A percentile compares a stretch with the other conserved stretches of the same genome.
Conservation (phyloP, 2,329 filamentous ascomycete species). For the Plenodomus lindquistii region DNA sequence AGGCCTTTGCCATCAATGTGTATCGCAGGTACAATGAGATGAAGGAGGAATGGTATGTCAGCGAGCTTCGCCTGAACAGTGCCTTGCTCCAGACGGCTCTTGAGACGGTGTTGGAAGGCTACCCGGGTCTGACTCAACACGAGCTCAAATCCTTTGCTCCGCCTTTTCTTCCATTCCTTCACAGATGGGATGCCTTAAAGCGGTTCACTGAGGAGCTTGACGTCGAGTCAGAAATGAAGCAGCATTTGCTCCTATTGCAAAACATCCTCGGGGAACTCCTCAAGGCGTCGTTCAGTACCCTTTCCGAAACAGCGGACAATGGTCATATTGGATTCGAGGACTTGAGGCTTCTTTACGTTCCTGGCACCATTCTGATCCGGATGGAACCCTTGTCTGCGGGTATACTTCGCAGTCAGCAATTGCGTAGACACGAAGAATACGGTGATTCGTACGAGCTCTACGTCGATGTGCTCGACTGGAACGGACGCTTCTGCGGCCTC, state of each 20-base stretch:
- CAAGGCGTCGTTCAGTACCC: constrained; percentile 6
- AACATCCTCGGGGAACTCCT: constrained; percentile 26
- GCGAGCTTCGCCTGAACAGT: constrained; percentile 55
- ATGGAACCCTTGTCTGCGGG: constrained; percentile 18
- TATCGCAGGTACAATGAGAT: constrained; percentile 9
- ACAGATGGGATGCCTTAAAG: constrained; percentile 58
- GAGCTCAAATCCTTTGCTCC: constrained; percentile 61
- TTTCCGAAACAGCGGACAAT: constrained; percentile 35
- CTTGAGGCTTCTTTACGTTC: constrained; percentile 38
- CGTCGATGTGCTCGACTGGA: constrained; percentile 24
- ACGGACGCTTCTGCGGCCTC: constrained; percentile 25
- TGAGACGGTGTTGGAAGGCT: constrained; percentile 57
- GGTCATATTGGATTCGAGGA: constrained; percentile 38
- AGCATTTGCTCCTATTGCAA: constrained; percentile 39
- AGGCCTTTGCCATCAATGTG: constrained; percentile 14
- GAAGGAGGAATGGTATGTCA: constrained; percentile 7
- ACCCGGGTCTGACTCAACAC: constrained; percentile 64
- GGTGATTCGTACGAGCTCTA: constrained; percentile 3
- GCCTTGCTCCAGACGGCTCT: constrained; percentile 61
- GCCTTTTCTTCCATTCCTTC: constrained; percentile 65
- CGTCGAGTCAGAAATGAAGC: constrained; percentile 1
- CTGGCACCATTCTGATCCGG: constrained; percentile 16
- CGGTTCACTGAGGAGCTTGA: constrained; percentile 5
- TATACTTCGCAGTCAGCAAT: constrained; percentile 4
- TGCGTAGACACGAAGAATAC: background rate